These are phyloP conservation scores for Potentilla sterilis DNA, from an alignment of 306 rosid species.

Conservation along the genomic window DNA sequence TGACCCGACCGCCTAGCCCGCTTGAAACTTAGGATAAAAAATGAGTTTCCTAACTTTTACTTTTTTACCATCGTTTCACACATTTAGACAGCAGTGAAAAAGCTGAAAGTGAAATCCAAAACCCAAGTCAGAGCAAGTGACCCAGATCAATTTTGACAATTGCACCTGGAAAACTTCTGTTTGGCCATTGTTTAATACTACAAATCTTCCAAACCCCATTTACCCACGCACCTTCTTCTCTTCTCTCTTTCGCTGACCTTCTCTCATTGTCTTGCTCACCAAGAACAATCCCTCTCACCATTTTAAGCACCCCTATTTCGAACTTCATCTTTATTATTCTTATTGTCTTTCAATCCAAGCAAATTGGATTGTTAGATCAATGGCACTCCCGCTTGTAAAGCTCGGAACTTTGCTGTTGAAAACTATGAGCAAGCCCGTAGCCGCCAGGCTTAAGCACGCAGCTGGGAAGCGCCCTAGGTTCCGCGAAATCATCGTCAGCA, in stretches of 20 bases:
- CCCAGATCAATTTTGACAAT: no score
- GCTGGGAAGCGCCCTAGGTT: constrained; percentile 78
- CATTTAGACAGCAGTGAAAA: no score
- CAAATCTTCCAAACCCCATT: background rate
- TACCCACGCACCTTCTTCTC: background rate
- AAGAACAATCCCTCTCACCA: constrained; percentile 38
- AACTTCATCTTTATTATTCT: background rate
- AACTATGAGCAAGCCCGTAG: constrained; percentile 91
- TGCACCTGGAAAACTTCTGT: no score
- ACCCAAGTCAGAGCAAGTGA: no score
- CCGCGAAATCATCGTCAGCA: constrained; percentile 57
- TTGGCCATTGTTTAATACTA: background rate
- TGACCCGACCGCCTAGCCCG: no score
- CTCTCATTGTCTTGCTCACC: constrained; percentile 32
- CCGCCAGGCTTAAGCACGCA: constrained; percentile 63
- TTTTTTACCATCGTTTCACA: no score
- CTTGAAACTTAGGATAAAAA: no score
- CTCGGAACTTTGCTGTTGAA: constrained; percentile 72
- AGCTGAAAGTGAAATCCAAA: no score
- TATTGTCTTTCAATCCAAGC: background rate
- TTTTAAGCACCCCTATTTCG: constrained; percentile 4
- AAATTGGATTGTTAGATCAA: constrained; percentile 23
- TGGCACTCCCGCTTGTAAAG: constrained; percentile 77
- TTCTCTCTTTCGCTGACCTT: background rate
- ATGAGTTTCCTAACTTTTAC: no score